Conservation (phyloP, 1,284 basidiomycete species). For the Rhodotorula sp. region DNA sequence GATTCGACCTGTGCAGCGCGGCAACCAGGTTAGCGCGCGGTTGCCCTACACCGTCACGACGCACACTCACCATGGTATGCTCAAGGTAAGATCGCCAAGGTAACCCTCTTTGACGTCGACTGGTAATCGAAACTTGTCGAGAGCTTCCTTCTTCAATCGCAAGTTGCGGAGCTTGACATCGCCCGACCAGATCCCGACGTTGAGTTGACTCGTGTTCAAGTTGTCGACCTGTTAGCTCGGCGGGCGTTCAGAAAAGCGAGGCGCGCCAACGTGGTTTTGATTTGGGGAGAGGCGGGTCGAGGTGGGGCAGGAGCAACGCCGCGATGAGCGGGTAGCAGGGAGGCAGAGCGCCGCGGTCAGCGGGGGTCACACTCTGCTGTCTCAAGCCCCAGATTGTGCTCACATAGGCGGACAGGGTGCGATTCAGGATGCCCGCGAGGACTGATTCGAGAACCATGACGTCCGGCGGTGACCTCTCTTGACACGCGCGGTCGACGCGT, state of each 20-base stretch:
- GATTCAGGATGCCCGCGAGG: slow-evolving; percentile 43
- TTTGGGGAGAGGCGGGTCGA: background rate
- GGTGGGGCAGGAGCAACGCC: background rate
- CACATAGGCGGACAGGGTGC: slow-evolving; percentile 49
- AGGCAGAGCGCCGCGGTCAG: background rate
- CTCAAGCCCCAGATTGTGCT: background rate
- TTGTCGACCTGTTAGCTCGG: slow-evolving; percentile 79
- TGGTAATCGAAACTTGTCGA: slow-evolving; percentile 94
- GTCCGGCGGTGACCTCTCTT: too few relatives aligned
- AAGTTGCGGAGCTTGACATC: slow-evolving; percentile 59
- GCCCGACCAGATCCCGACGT: slow-evolving; percentile 92
- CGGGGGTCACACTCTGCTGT: background rate
- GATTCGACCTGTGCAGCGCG: slow-evolving; percentile 49
- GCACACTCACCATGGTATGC: slow-evolving; percentile 72
- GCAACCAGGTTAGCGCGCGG: background rate
- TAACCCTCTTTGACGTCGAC: slow-evolving; percentile 95
- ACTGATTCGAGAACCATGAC: slow-evolving; percentile 36
- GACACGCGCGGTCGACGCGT: background rate
- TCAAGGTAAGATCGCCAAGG: slow-evolving; percentile 86
- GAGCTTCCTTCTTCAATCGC: slow-evolving; percentile 84
- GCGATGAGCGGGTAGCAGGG: background rate
- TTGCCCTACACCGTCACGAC: too few relatives aligned
- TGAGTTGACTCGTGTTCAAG: slow-evolving; percentile 89
- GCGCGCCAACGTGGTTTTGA: background rate
- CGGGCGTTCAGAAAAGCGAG: background rate